phyloP scores from a whole-genome alignment of 2,329 filamentous ascomycete species.

The Thelonectria olida region DNA sequence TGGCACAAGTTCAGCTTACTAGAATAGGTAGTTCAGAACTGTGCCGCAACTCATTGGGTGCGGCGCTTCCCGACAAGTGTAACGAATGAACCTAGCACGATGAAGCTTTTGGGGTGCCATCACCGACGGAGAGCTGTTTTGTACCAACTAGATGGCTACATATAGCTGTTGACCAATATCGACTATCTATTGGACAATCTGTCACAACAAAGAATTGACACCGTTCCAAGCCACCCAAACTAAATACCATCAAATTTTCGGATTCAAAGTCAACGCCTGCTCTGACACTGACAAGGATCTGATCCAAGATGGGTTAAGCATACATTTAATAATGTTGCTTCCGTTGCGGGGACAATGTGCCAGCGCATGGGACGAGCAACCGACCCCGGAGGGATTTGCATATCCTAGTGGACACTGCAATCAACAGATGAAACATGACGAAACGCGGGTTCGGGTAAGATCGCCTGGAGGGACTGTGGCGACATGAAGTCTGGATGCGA shows the following conservation, averaged over 20 bases:
- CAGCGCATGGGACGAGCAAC: not conserved
- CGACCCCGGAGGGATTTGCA: too few species aligned
- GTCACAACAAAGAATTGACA: not conserved
- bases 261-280: not conserved
- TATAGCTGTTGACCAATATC: not conserved
- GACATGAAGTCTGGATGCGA: not conserved
- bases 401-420: too few species aligned
- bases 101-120: not conserved
- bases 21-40: not conserved
- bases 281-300: not conserved
- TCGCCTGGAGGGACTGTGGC: not conserved
- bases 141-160: too few species aligned
- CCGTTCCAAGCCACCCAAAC: not conserved
- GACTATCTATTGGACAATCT: not conserved
- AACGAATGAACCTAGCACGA: not conserved
- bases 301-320: not conserved
- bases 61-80: not conserved
- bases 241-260: not conserved
- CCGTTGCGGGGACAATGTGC: not conserved
- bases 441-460: not conserved
- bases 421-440: not conserved
- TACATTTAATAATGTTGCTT: not conserved
- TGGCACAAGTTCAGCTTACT: not conserved
- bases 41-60: not conserved
- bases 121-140: not conserved